These are phyloP conservation scores for Terfezia claveryi DNA, from an alignment of 495 filamentous ascomycete genomes.

Conservation along the genomic window DNA sequence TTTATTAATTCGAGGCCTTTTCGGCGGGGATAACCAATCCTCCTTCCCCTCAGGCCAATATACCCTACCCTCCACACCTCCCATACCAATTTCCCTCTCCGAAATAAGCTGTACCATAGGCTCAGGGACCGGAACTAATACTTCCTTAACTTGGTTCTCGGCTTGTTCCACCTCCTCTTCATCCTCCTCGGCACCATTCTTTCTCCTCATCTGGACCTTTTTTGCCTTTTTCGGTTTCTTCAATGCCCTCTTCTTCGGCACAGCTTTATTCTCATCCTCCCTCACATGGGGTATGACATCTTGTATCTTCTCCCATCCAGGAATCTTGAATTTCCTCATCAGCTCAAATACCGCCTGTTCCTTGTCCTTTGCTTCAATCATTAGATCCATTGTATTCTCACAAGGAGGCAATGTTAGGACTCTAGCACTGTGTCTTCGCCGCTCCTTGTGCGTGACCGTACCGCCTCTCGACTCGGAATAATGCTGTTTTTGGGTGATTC, in stretches of 20 bases:
- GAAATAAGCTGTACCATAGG: slow-evolving; percentile 20
- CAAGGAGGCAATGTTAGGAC: slow-evolving; percentile 66
- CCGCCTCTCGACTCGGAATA: slow-evolving; percentile 61
- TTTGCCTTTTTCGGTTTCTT: slow-evolving; percentile 23
- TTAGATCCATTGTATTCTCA: slow-evolving; percentile 62
- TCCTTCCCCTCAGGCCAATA: slow-evolving; percentile 86
- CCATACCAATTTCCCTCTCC: slow-evolving; percentile 66
- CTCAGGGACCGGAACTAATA: no score
- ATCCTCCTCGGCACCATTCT: slow-evolving; percentile 22
- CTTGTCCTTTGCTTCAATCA: slow-evolving; percentile 98
- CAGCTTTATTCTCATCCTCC: slow-evolving; percentile 51
- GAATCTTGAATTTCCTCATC: slow-evolving; percentile 67
- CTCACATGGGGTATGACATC: slow-evolving; percentile 60
- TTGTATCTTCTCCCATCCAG: slow-evolving; percentile 50
- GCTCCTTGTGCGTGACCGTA: slow-evolving; percentile 51
- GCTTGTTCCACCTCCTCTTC: slow-evolving; percentile 18
- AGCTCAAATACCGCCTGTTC: slow-evolving; percentile 92
- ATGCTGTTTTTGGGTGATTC: slow-evolving; percentile 89
- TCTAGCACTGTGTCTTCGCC: slow-evolving; percentile 64
- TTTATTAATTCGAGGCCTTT: slow-evolving; percentile 45
- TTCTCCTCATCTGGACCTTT: slow-evolving; percentile 9
- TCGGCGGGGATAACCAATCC: slow-evolving; percentile 67
- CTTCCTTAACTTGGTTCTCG: background rate
- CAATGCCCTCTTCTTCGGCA: slow-evolving; percentile 27
- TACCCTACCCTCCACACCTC: slow-evolving; percentile 61